phyloP scores from a whole-genome alignment of 805 yeast genomes.

The Vanderwaltozyma yarrowii region DNA sequence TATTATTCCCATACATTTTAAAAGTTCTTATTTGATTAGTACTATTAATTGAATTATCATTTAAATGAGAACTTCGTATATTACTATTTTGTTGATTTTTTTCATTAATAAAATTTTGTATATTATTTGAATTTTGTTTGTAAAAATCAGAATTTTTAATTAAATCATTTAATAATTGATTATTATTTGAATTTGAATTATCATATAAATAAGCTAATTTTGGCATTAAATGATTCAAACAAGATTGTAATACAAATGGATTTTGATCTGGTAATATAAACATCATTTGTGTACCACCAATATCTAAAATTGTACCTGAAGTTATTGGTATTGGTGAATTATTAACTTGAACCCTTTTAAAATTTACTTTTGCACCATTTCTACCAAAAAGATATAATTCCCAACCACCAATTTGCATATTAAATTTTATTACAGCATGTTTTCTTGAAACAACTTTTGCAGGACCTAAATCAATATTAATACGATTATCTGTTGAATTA shows the following conservation, averaged over 20 bases:
- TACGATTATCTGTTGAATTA: neutral
- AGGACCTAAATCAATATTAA: constrained; percentile 86
- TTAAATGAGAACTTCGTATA: neutral
- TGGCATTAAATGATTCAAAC: constrained; percentile 28
- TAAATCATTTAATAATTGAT: constrained; percentile 16
- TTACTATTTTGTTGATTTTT: neutral
- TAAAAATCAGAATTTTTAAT: constrained; percentile 15
- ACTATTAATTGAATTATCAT: too few species aligned
- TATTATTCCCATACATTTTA: constrained; percentile 21
- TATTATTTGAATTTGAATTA: constrained; percentile 8
- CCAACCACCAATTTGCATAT: constrained; percentile 71
- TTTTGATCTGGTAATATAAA: constrained; percentile 87
- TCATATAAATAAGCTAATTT: constrained; percentile 16
- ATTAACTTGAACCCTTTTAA: constrained; percentile 28
- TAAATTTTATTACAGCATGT: constrained; percentile 79
- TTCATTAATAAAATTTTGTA: neutral
- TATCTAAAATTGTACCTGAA: constrained; percentile 86
- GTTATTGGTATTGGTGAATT: constrained; percentile 45
- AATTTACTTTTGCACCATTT: constrained; percentile 89
- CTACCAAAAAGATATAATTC: constrained; percentile 76
- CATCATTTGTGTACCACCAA: constrained; percentile 99
- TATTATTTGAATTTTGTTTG: constrained; percentile 7
- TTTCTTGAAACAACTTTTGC: constrained; percentile 92
- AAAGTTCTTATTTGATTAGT: constrained; percentile 21
- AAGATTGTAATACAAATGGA: constrained; percentile 46